These are phyloP conservation scores for Sideroxylon spinosum DNA, from an alignment of 179 eudicot genomes.

Conservation along the genomic window DNA sequence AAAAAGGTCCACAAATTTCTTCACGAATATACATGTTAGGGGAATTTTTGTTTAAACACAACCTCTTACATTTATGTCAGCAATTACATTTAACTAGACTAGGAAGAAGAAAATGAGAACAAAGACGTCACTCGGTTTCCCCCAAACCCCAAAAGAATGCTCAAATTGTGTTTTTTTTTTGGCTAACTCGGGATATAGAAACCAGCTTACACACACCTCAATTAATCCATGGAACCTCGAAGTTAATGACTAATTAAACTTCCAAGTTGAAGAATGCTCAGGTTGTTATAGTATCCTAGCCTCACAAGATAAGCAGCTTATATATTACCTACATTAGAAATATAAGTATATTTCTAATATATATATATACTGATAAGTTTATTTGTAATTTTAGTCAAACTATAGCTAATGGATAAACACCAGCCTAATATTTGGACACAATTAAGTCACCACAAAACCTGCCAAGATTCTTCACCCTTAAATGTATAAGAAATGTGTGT, in stretches of 20 bases:
- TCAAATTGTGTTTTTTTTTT: no score
- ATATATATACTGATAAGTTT: background rate
- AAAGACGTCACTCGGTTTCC: background rate
- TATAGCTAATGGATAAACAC: background rate
- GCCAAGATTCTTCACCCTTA: constrained; percentile 91
- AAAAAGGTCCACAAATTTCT: background rate
- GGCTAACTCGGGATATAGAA: no score
- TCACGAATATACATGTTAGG: background rate
- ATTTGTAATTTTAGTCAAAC: background rate
- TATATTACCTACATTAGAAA: no score
- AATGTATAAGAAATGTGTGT: constrained; percentile 42
- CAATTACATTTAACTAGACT: background rate
- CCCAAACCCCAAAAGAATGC: background rate
- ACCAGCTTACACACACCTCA: no score
- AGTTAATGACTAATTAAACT: no score
- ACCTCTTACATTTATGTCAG: background rate
- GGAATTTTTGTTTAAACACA: background rate
- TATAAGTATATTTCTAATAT: no score
- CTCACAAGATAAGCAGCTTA: background rate
- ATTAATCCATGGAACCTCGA: no score
- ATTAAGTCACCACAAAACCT: constrained; percentile 39
- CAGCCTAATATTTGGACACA: background rate
- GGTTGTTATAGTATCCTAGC: background rate
- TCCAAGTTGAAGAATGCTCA: no score
- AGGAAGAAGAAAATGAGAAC: background rate